phyloP scores from a whole-genome alignment of 2,329 filamentous ascomycete genomes.

The Pseudopyrenochaeta lycopersici region DNA sequence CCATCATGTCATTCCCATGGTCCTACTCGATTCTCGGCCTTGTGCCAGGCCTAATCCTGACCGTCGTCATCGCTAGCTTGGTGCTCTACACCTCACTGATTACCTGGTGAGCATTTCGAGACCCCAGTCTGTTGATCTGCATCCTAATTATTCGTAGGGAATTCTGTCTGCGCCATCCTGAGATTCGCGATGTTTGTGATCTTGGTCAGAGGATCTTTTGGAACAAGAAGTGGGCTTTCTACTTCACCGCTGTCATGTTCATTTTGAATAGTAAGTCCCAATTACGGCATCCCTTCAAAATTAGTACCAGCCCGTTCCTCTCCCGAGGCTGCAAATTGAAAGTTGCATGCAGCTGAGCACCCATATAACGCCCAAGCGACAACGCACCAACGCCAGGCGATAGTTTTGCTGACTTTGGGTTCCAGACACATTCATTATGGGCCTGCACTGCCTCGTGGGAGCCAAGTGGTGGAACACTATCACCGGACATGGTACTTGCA shows the following conservation, averaged over 20 bases:
- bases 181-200: constrained; percentile 92
- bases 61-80: constrained; percentile 76
- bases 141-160: constrained; percentile 65
- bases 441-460: constrained; percentile 82
- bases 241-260: constrained; percentile 82
- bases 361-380: no score
- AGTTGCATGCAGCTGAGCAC: no score
- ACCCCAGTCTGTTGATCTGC: neutral
- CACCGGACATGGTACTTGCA: constrained; percentile 75
- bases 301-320: neutral
- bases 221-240: constrained; percentile 77
- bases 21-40: constrained; percentile 89
- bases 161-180: constrained; percentile 89
- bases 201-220: constrained; percentile 96
- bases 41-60: constrained; percentile 86
- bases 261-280: constrained; percentile 89
- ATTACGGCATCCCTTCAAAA: neutral
- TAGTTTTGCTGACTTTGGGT: neutral
- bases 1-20: constrained; percentile 95
- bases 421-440: constrained; percentile 49
- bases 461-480: constrained; percentile 93
- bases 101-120: constrained; percentile 62
- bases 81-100: constrained; percentile 85
- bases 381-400: neutral
- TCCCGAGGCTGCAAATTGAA: no score